Conservation (phyloP, 2,329 filamentous ascomycete species). For the Pestalotiopsis sp. region DNA sequence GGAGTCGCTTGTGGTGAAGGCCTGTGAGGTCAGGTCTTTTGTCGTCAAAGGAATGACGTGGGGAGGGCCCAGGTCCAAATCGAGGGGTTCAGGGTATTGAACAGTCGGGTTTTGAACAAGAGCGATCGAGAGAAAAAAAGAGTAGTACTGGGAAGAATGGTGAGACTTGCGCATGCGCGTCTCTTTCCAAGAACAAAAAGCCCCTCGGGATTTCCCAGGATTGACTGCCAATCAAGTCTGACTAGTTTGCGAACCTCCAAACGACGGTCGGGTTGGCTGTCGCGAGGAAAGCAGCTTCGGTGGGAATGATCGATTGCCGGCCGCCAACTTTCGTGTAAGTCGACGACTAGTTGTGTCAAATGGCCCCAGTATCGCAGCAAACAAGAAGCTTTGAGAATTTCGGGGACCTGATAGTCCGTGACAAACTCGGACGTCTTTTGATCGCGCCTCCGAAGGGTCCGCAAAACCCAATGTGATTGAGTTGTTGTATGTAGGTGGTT, state of each 20-base stretch:
- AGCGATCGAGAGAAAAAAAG: background rate
- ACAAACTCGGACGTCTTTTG: background rate
- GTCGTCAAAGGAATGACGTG: background rate
- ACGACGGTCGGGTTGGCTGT: background rate
- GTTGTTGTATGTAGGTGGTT: background rate
- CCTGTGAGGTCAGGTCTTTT: background rate
- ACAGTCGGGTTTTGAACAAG: background rate
- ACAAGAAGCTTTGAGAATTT: background rate
- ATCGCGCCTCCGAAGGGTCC: background rate
- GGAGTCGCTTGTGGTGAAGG: background rate
- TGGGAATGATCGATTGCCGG: background rate
- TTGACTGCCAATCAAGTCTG: background rate
- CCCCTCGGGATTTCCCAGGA: background rate
- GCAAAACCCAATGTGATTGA: background rate
- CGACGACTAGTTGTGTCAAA: background rate
- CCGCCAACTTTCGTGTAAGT: background rate
- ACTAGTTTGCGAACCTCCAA: background rate
- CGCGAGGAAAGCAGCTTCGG: background rate
- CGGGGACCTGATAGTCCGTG: background rate
- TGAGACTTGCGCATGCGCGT: background rate
- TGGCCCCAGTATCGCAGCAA: background rate
- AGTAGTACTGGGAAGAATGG: background rate
- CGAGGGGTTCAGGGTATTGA: background rate
- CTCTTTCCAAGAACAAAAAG: background rate
- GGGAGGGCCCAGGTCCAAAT: background rate